These are phyloP conservation scores for Kernera saxatilis DNA, from an alignment of 345 rosid genomes.

Conservation along the genomic window DNA sequence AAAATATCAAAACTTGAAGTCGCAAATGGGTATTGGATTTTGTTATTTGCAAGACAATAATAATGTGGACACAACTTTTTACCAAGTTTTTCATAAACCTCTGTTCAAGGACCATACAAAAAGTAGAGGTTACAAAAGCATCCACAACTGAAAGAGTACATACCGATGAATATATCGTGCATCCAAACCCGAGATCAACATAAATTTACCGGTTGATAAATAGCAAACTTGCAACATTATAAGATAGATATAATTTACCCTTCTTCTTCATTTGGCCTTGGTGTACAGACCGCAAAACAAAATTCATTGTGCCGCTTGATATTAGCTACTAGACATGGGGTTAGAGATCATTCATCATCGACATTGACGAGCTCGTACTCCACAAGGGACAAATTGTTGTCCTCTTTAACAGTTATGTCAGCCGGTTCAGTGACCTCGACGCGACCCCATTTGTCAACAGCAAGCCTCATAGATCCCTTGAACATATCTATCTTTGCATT, in stretches of 20 bases:
- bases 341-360: slow-evolving; percentile 35
- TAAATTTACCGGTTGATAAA: not conserved
- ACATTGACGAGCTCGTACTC: slow-evolving; percentile 55
- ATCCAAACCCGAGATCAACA: slow-evolving; percentile 1
- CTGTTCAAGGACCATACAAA: slow-evolving; percentile 2
- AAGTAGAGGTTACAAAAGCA: slow-evolving; percentile 3
- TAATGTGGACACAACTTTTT: not conserved
- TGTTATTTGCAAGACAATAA: not conserved
- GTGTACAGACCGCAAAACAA: slow-evolving; percentile 3
- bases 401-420: slow-evolving; percentile 36
- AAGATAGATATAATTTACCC: not conserved
- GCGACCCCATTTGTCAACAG: slow-evolving; percentile 61
- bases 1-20: not conserved
- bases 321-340: not conserved
- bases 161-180: slow-evolving; percentile 1
- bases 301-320: not conserved
- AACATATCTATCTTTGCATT: slow-evolving; percentile 58
- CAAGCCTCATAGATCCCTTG: slow-evolving; percentile 51
- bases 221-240: slow-evolving; percentile 13
- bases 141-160: slow-evolving; percentile 5
- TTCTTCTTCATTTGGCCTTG: not conserved
- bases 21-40: not conserved
- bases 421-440: slow-evolving; percentile 37
- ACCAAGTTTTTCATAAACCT: not conserved
- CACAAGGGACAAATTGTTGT: slow-evolving; percentile 41